Conservation (phyloP, 495 filamentous ascomycete genomes). For the Trichocladium uniseriatum region DNA sequence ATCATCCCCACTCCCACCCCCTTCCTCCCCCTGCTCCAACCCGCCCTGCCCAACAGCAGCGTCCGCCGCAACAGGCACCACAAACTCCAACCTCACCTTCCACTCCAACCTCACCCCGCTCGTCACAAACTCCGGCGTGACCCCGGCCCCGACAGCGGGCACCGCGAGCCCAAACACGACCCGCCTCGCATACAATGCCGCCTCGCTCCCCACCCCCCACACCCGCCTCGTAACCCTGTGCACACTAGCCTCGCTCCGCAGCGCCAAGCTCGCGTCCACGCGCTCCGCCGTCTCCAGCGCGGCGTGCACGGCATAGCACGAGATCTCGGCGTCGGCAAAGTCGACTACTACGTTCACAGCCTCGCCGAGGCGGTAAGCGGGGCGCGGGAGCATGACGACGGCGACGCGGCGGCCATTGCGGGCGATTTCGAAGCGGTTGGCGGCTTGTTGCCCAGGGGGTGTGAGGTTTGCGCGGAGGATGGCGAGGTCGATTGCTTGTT, state of each 20-base stretch:
- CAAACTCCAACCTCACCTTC: conserved; percentile 83
- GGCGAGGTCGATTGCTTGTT: conserved; percentile 83
- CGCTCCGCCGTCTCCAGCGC: conserved; percentile 72
- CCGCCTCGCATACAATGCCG: conserved; percentile 67
- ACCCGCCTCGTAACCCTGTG: conserved; percentile 74
- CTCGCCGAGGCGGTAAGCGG: conserved; percentile 85
- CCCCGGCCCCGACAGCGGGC: conserved; percentile 44
- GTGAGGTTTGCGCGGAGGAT: conserved; percentile 68
- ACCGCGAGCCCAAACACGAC: conserved; percentile 73
- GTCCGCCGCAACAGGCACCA: conserved; percentile 43
- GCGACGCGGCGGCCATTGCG: conserved; percentile 78
- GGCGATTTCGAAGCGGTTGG: conserved; percentile 89
- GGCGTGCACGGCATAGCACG: conserved; percentile 69
- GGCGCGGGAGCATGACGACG: conserved; percentile 78
- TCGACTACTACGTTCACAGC: conserved; percentile 73
- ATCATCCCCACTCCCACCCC: conserved; percentile 6
- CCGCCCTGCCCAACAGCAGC: not conserved
- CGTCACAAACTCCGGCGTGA: conserved; percentile 84
- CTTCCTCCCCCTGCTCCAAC: conserved; percentile 2
- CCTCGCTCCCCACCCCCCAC: conserved; percentile 66
- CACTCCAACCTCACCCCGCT: conserved; percentile 77
- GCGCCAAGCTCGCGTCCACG: conserved; percentile 65
- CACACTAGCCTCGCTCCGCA: conserved; percentile 78
- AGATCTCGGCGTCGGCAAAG: conserved; percentile 47
- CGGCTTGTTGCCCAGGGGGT: conserved; percentile 49